These are phyloP conservation scores for Pichia sp. DNA, from an alignment of 1,139 yeast genomes.

Conservation along the genomic window DNA sequence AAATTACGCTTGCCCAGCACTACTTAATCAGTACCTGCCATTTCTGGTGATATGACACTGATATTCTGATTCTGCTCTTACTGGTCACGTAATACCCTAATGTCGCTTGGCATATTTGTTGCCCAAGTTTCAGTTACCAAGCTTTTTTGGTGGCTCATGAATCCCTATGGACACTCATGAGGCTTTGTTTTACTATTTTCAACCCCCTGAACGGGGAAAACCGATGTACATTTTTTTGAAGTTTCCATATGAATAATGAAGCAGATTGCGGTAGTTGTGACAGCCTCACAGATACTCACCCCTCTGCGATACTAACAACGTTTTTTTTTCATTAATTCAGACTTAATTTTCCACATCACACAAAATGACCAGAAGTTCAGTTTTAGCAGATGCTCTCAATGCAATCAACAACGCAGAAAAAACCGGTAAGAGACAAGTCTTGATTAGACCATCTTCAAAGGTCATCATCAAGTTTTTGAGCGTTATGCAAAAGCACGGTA, in stretches of 20 bases:
- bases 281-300: no score
- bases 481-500: slow-evolving; percentile 71
- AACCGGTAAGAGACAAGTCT: slow-evolving; percentile 98
- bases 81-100: slow-evolving; percentile 34
- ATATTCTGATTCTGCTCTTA: slow-evolving; percentile 1
- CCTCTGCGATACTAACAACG: slow-evolving; percentile 22
- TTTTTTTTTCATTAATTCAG: slow-evolving; percentile 3
- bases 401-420: slow-evolving; percentile 99
- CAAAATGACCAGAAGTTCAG: slow-evolving; percentile 99
- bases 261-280: background rate
- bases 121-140: background rate
- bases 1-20: slow-evolving; percentile 13
- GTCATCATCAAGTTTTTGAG: slow-evolving; percentile 94
- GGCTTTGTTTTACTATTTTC: slow-evolving; percentile 25
- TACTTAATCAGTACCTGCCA: slow-evolving; percentile 5
- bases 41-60: slow-evolving; percentile 13
- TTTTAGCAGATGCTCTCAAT: slow-evolving; percentile 97
- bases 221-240: no score
- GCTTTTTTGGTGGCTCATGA: slow-evolving; percentile 34
- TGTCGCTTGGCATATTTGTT: slow-evolving; percentile 9
- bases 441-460: slow-evolving; percentile 98
- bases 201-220: no score
- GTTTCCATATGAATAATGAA: background rate
- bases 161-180: slow-evolving; percentile 43
- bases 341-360: slow-evolving; percentile 35